Evolutionary conservation across 768 basidiomycete genomes (phyloP).

Genomic region (Suillus decipiens): DNA sequence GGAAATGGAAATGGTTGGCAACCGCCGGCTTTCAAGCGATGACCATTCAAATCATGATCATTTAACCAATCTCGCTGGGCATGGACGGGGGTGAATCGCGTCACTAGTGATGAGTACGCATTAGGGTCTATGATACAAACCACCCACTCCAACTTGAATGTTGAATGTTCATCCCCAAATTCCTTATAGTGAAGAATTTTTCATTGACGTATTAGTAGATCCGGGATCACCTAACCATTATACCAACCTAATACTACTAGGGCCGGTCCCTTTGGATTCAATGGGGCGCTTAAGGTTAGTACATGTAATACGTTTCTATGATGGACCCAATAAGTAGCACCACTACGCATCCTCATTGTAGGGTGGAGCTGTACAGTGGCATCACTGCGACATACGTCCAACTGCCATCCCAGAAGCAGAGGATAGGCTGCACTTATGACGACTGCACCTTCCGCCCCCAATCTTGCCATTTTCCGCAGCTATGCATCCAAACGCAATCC

Average conservation of each 20-base stretch:
- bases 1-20: too few relatives aligned
- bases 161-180: not conserved
- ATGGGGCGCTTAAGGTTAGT: constrained; percentile 3
- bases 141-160: not conserved
- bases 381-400: not conserved
- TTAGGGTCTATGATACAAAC: not conserved
- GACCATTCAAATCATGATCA: too few relatives aligned
- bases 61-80: too few relatives aligned
- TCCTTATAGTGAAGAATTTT: not conserved
- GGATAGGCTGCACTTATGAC: not conserved
- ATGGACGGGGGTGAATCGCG: too few relatives aligned
- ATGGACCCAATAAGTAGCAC: not conserved
- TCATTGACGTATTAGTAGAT: constrained; percentile 1
- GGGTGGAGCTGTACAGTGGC: constrained; percentile 1
- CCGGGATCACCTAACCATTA: not conserved
- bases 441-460: constrained; percentile 22
- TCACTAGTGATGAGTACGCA: not conserved
- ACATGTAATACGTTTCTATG: constrained; percentile 7
- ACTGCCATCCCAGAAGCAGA: not conserved
- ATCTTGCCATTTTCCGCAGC: constrained; percentile 55
- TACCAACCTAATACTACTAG: not conserved
- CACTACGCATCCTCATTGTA: not conserved
- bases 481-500: constrained; percentile 58
- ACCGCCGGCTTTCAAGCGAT: too few relatives aligned
- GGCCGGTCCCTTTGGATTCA: not conserved